phyloP scores from a whole-genome alignment of 164 flowering plant genomes.

The Litsea cubeba region DNA sequence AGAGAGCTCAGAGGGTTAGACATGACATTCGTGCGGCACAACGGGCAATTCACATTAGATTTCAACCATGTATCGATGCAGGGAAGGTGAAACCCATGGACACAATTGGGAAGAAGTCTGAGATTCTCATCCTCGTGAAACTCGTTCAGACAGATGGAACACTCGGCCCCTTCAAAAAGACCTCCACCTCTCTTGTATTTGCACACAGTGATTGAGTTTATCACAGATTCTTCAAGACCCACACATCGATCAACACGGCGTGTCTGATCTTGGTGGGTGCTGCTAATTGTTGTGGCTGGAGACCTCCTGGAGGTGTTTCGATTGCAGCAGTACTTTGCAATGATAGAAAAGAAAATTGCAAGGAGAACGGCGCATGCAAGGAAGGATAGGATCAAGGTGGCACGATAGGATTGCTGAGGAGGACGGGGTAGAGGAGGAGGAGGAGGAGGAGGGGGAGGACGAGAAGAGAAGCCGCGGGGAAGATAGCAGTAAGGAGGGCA shows the following conservation, averaged over 20 bases:
- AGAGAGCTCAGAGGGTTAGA: slow-evolving; percentile 1
- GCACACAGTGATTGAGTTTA: slow-evolving; percentile 56
- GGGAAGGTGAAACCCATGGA: slow-evolving; percentile 59
- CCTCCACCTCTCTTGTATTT: slow-evolving; percentile 66
- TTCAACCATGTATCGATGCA: slow-evolving; percentile 74
- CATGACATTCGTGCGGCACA: slow-evolving; percentile 52
- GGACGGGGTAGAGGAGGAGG: neutral
- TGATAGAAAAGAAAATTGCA: slow-evolving; percentile 25
- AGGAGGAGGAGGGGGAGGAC: slow-evolving; percentile 3
- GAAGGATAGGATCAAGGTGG: slow-evolving; percentile 19
- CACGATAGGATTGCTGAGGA: slow-evolving; percentile 18
- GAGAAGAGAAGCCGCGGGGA: neutral
- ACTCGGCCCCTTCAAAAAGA: slow-evolving; percentile 54
- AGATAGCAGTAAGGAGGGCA: neutral
- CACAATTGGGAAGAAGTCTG: slow-evolving; percentile 61
- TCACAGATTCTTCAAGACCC: slow-evolving; percentile 68
- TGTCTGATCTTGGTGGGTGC: slow-evolving; percentile 37
- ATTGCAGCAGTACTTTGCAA: slow-evolving; percentile 18
- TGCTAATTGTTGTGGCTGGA: slow-evolving; percentile 15
- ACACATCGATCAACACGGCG: slow-evolving; percentile 11
- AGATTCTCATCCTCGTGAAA: slow-evolving; percentile 51
- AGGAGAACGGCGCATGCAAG: slow-evolving; percentile 30
- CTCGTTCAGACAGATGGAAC: slow-evolving; percentile 62
- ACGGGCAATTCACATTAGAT: slow-evolving; percentile 59
- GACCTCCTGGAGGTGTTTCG: slow-evolving; percentile 24